Conservation (phyloP, 148 eudicot species). For the Camellia lanceoleosa region DNA sequence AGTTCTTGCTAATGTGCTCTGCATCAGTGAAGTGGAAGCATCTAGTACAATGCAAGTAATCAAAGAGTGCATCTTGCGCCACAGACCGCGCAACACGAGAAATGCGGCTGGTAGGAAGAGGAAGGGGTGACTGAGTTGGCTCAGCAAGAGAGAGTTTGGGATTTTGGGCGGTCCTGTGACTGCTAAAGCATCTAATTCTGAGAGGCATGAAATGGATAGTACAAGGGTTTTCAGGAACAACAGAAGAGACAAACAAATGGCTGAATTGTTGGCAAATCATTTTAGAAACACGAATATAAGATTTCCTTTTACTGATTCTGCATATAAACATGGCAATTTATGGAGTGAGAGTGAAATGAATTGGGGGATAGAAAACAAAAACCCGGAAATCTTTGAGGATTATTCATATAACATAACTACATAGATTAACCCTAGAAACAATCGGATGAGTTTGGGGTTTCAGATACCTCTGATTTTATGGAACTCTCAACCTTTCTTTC, state of each 20-base stretch:
- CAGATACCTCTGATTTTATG: neutral
- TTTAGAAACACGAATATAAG: conserved; percentile 5
- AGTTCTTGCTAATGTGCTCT: conserved; percentile 53
- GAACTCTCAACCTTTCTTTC: neutral
- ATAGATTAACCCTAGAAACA: too few relatives aligned
- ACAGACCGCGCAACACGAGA: conserved; percentile 36
- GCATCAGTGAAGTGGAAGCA: conserved; percentile 42
- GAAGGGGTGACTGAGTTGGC: conserved; percentile 5
- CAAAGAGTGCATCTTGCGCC: conserved; percentile 50
- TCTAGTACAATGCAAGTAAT: conserved; percentile 51
- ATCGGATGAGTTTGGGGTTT: neutral
- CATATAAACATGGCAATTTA: conserved; percentile 1
- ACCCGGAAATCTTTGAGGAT: neutral
- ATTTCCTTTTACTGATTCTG: conserved; percentile 19
- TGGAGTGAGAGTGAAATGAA: neutral
- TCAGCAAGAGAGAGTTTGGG: neutral
- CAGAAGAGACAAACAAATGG: conserved; percentile 12
- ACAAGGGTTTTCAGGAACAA: conserved; percentile 14
- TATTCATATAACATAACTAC: neutral
- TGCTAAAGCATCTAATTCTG: conserved; percentile 19
- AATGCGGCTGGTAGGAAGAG: conserved; percentile 19
- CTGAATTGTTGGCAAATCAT: conserved; percentile 34
- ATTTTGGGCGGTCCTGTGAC: conserved; percentile 10
- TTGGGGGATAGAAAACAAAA: neutral
- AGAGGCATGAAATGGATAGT: neutral